Conservation (phyloP, 768 basidiomycete genomes). For the Sutorius australiensis region DNA sequence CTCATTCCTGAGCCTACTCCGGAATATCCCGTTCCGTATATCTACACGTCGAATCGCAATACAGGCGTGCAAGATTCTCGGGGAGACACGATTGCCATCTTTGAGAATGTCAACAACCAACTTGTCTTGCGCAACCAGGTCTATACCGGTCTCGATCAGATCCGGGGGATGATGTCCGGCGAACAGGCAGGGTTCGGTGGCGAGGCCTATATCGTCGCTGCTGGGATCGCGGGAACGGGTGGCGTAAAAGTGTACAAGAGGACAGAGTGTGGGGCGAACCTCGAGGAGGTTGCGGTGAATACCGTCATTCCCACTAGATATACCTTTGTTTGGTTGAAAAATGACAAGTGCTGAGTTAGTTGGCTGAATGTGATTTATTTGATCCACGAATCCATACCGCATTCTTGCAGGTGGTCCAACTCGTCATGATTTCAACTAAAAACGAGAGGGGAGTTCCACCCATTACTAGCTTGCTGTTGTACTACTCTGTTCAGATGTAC, state of each 20-base stretch:
- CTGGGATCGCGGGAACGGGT: conserved; percentile 47
- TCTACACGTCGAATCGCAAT: conserved; percentile 71
- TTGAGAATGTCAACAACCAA: conserved; percentile 36
- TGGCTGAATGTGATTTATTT: neutral
- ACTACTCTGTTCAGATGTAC: no score
- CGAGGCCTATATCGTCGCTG: conserved; percentile 54
- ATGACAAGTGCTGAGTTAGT: neutral
- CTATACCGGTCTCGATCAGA: no score
- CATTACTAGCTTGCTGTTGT: no score
- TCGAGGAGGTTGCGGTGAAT: conserved; percentile 52
- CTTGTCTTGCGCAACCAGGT: conserved; percentile 9
- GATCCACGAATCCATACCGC: neutral
- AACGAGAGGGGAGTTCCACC: conserved; percentile 30
- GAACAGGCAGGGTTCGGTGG: conserved; percentile 37
- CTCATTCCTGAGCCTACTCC: conserved; percentile 43
- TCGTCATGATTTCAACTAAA: neutral
- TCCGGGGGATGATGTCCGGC: conserved; percentile 34
- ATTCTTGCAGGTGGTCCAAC: neutral
- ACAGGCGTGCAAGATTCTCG: conserved; percentile 24
- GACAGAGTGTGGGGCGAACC: conserved; percentile 52
- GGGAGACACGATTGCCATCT: conserved; percentile 64
- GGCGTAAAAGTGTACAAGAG: conserved; percentile 59
- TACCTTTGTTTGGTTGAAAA: conserved; percentile 43
- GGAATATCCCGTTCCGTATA: conserved; percentile 48
- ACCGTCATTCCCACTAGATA: conserved; percentile 48